These are phyloP conservation scores for Penicillium paradoxum DNA, from an alignment of 495 filamentous ascomycete genomes.

Conservation along the genomic window DNA sequence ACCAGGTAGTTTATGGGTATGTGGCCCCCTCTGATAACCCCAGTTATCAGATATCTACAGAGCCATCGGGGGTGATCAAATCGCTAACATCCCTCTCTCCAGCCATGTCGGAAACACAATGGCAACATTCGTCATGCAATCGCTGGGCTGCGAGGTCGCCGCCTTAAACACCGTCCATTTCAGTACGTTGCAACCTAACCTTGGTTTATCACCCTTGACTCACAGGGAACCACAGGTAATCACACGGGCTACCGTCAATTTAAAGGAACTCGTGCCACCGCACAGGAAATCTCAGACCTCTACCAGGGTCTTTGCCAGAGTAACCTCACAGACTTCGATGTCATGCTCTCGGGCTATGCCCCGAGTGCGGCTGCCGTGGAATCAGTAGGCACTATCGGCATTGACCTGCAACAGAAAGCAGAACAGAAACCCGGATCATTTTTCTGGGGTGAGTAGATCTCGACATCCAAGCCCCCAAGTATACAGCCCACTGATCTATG, in stretches of 20 bases:
- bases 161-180: constrained; percentile 94
- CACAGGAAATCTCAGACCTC: constrained; percentile 76
- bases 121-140: constrained; percentile 86
- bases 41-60: constrained; percentile 8
- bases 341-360: constrained; percentile 90
- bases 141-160: constrained; percentile 86
- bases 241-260: constrained; percentile 86
- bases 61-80: constrained; percentile 6
- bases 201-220: constrained; percentile 1
- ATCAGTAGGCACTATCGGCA: constrained; percentile 75
- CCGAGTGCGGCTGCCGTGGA: constrained; percentile 78
- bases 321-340: constrained; percentile 77
- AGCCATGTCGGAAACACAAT: constrained; percentile 98
- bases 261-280: constrained; percentile 74
- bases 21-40: constrained; percentile 18
- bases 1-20: constrained; percentile 76
- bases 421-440: constrained; percentile 65
- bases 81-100: constrained; percentile 10
- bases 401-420: constrained; percentile 67
- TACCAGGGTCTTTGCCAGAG: constrained; percentile 80
- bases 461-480: neutral
- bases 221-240: constrained; percentile 57
- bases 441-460: constrained; percentile 71
- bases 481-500: constrained; percentile 1
- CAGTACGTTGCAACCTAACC: constrained; percentile 50